phyloP scores from a whole-genome alignment of 2,329 filamentous ascomycete genomes.

The Paecilomyces variotii region DNA sequence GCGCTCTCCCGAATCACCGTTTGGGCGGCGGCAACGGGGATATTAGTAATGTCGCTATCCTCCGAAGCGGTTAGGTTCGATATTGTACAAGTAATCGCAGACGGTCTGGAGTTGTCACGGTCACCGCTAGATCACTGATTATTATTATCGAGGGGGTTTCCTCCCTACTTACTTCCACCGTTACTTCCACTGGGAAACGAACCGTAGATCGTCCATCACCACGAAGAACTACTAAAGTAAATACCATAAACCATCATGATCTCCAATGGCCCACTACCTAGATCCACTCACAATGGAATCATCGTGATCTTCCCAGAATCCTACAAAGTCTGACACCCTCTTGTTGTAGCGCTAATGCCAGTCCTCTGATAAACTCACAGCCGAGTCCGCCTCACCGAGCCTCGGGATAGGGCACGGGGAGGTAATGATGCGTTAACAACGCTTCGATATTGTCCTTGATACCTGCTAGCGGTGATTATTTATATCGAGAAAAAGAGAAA shows the following conservation, averaged over 20 bases:
- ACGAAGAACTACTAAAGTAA: no score
- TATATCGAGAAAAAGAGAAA: not conserved
- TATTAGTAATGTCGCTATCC: not conserved
- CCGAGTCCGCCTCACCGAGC: not conserved
- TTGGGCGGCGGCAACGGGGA: not conserved
- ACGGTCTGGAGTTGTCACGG: not conserved
- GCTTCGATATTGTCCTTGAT: not conserved
- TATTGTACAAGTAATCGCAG: no score
- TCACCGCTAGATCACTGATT: not conserved
- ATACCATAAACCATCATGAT: no score
- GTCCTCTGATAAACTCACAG: not conserved
- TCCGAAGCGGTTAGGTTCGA: not conserved
- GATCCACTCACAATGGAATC: not conserved
- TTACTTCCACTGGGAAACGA: no score
- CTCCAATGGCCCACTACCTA: not conserved
- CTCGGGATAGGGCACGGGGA: not conserved
- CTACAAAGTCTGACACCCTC: not conserved
- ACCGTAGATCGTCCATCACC: no score
- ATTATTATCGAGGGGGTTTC: no score
- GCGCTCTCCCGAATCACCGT: not conserved
- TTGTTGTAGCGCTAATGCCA: not conserved
- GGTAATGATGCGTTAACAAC: not conserved
- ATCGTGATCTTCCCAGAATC: not conserved
- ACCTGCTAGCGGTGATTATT: not conserved
- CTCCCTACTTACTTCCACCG: no score